Evolutionary conservation across 78 protist genomes (phyloP), one percentile per base, ranked within the genome.

Genomic region (Mantamonas sphyraenae): DNA sequence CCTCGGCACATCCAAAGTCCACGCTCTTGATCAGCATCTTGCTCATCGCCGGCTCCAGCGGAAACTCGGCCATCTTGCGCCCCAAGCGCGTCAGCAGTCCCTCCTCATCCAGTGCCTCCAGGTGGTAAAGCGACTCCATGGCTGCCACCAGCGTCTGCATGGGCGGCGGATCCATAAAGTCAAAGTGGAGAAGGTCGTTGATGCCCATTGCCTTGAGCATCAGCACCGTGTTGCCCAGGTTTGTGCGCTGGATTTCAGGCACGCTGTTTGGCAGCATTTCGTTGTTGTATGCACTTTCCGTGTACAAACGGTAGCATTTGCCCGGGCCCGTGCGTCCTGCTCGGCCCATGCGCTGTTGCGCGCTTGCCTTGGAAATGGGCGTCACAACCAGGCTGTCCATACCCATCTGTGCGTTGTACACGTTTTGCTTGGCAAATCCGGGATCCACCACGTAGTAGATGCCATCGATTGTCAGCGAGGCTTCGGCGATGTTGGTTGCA

Each of bases 191-290:
- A 50, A 97, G 73, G 73, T 98, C 96, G 71, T 90, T 87, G 75
- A 95, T 82, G 65, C 84, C 88, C 56, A 83, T 55, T 0, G 90
- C 85, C 56, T 90, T 90, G 56, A 95, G 87, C 68, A 70, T 83
- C 73, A 97, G 82, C 24, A 97, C 95, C 1, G 90, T 82, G 56
- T 80, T 85, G 47, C 90, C 90, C 78, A 98, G 83, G 83, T 98
- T 96, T 31, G 99, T 91, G 34, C 99, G 85, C 76, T 98, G 99
- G 60, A 98, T 96, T 57, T 98, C 99, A 22, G 99, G 99, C 26
- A 95, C 91, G 2, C 76, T 76, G 45, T 84, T 69, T 7, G 80
- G 80, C 26, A 90, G 85, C 98, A 97, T 92, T 61, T 97, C 99
- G 43, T 83, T 80, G 35, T 88, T 73, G 91, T 62, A 98, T 3